These are phyloP conservation scores for Jasminum sambac DNA, from an alignment of 257 asterid species.

Conservation along the genomic window DNA sequence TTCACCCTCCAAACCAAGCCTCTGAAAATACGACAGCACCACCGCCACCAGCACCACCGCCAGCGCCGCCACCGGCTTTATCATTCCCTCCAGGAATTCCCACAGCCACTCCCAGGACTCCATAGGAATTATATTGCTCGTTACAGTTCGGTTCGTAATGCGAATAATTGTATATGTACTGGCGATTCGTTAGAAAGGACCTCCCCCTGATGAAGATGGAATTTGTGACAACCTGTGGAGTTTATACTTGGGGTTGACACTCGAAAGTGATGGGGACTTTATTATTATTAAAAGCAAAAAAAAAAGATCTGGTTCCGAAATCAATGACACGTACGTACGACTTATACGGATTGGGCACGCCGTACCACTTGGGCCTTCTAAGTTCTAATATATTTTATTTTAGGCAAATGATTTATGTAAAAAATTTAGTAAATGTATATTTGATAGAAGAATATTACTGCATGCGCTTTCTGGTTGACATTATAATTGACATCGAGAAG, in stretches of 20 bases:
- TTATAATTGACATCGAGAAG: too few species aligned
- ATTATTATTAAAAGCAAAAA: too few species aligned
- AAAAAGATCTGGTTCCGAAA: background rate
- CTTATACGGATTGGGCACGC: too few species aligned
- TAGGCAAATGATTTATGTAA: too few species aligned
- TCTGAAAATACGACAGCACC: conserved; percentile 60
- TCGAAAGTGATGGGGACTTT: too few species aligned
- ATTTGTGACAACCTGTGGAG: conserved; percentile 36
- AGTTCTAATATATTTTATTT: too few species aligned
- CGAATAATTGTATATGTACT: too few species aligned
- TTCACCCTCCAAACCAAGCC: conserved; percentile 71
- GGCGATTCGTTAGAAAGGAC: conserved; percentile 33
- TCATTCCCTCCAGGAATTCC: conserved; percentile 78
- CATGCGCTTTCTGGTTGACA: too few species aligned
- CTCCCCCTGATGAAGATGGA: conserved; percentile 52
- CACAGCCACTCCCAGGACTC: conserved; percentile 58
- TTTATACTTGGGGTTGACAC: conserved; percentile 19
- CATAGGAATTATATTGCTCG: conserved; percentile 30
- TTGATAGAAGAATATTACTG: too few species aligned
- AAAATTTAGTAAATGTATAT: too few species aligned
- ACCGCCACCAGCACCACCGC: conserved; percentile 78
- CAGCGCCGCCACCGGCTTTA: conserved; percentile 81
- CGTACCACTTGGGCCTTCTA: too few species aligned
- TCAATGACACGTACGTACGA: background rate
- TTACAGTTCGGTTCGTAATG: background rate